Evolutionary conservation across 768 basidiomycete genomes (phyloP).

Genomic region (Pulveroboletus sp.): DNA sequence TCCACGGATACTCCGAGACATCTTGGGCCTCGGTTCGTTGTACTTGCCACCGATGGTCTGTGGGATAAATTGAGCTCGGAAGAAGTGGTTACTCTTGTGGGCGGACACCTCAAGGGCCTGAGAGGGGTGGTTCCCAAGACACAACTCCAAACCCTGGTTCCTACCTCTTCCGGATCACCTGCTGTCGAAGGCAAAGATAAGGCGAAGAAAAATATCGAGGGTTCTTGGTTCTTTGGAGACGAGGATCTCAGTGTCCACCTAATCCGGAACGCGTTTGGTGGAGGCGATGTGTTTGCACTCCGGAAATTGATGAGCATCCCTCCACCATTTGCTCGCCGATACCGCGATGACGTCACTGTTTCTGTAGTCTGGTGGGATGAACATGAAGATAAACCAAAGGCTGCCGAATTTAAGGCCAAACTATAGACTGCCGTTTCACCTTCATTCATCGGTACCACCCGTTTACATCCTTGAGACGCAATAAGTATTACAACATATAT

Average conservation of each 20-base stretch:
- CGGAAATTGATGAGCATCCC: slow-evolving; percentile 75
- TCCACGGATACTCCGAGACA: slow-evolving; percentile 19
- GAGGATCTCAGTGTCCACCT: slow-evolving; percentile 79
- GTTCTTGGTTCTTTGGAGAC: slow-evolving; percentile 77
- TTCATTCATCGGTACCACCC: neutral
- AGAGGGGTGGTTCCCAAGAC: slow-evolving; percentile 63
- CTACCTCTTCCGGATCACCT: slow-evolving; percentile 47
- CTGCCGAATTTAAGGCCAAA: slow-evolving; percentile 45
- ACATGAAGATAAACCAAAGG: slow-evolving; percentile 40
- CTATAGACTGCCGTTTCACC: slow-evolving; percentile 35
- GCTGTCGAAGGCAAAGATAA: slow-evolving; percentile 67
- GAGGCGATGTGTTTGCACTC: slow-evolving; percentile 60
- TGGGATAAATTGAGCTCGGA: slow-evolving; percentile 78
- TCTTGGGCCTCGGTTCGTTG: slow-evolving; percentile 60
- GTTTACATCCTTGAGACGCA: neutral
- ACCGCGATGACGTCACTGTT: slow-evolving; percentile 83
- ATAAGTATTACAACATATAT: slow-evolving; percentile 3
- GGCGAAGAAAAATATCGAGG: slow-evolving; percentile 33
- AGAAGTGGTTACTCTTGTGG: slow-evolving; percentile 85
- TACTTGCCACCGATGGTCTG: slow-evolving; percentile 86
- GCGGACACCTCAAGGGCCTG: slow-evolving; percentile 72
- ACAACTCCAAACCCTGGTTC: slow-evolving; percentile 51
- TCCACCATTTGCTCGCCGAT: slow-evolving; percentile 71
- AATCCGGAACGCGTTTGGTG: slow-evolving; percentile 91
- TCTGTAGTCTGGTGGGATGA: slow-evolving; percentile 85